These are phyloP conservation scores for Phytophthora tentaculata DNA, from an alignment of 352 stramenopile species.

Conservation along the genomic window DNA sequence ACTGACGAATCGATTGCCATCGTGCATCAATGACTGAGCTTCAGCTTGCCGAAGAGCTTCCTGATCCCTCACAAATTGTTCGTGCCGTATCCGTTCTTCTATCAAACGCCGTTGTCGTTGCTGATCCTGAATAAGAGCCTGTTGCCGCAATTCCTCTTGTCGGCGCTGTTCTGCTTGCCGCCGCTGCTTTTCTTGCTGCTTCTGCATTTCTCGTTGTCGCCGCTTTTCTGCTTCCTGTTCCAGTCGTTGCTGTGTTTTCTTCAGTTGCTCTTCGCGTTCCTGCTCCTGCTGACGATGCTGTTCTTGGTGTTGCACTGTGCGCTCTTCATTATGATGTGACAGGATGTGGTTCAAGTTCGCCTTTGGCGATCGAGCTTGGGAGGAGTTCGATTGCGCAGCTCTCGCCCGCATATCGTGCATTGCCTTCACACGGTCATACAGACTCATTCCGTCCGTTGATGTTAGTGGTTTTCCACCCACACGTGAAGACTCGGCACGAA, in stretches of 20 bases:
- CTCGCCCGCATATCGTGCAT: slow-evolving; percentile 49
- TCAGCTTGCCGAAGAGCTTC: slow-evolving; percentile 22
- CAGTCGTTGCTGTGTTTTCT: slow-evolving; percentile 14
- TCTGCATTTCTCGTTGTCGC: slow-evolving; percentile 13
- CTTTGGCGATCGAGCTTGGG: slow-evolving; percentile 21
- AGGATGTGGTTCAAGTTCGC: slow-evolving; percentile 22
- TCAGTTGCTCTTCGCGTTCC: slow-evolving; percentile 10
- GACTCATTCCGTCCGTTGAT: slow-evolving; percentile 38
- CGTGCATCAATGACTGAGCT: slow-evolving; percentile 11
- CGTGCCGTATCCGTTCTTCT: slow-evolving; percentile 26
- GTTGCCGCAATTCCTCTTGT: slow-evolving; percentile 14
- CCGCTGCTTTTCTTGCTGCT: slow-evolving; percentile 8
- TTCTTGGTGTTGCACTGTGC: slow-evolving; percentile 12
- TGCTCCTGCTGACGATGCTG: slow-evolving; percentile 19
- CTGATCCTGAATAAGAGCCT: slow-evolving; percentile 15
- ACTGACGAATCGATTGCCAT: slow-evolving; percentile 25
- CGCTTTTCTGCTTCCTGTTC: slow-evolving; percentile 3
- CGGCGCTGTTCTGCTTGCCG: slow-evolving; percentile 1
- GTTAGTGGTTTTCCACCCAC: slow-evolving; percentile 4
- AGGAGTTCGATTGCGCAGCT: slow-evolving; percentile 10
- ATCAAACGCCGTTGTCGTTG: slow-evolving; percentile 23
- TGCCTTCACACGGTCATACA: slow-evolving; percentile 53
- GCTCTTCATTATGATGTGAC: slow-evolving; percentile 19
- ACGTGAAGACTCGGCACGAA: slow-evolving; percentile 6
- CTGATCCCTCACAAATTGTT: slow-evolving; percentile 22